Conservation (phyloP, 495 filamentous ascomycete genomes). For the Trichoderma reesei region DNA sequence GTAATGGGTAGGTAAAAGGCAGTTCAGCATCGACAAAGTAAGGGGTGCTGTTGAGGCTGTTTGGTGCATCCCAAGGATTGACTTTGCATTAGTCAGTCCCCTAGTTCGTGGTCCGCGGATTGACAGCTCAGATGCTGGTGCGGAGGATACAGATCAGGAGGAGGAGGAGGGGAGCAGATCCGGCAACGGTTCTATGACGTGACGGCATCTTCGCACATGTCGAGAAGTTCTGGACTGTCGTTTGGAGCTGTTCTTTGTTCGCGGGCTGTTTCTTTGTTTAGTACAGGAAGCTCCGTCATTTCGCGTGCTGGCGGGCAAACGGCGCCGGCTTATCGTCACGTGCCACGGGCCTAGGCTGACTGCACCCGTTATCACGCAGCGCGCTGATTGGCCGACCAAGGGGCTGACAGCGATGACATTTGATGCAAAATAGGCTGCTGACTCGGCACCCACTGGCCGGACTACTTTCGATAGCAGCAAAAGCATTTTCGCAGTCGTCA, state of each 20-base stretch:
- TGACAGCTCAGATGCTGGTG: too few species aligned
- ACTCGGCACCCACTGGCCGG: neutral
- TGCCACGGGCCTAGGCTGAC: neutral
- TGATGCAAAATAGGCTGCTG: neutral
- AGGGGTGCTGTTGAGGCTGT: too few species aligned
- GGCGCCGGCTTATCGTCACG: neutral
- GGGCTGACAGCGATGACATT: neutral
- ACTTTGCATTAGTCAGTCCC: too few species aligned
- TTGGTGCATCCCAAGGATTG: too few species aligned
- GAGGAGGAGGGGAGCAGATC: too few species aligned
- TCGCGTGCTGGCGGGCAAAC: neutral
- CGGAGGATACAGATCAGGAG: too few species aligned
- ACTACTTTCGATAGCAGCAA: neutral
- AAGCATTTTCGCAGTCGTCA: neutral
- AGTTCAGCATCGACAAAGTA: too few species aligned
- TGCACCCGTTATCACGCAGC: neutral
- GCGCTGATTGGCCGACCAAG: neutral
- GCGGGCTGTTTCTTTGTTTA: neutral
- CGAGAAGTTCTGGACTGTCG: neutral
- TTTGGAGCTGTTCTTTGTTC: neutral
- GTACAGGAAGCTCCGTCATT: neutral
- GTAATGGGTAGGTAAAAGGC: too few species aligned
- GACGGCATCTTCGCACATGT: neutral
- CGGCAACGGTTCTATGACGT: too few species aligned
- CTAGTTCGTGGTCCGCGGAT: too few species aligned